Conservation (phyloP, 148 eudicot species). For the Rhododendron griersonianum region DNA sequence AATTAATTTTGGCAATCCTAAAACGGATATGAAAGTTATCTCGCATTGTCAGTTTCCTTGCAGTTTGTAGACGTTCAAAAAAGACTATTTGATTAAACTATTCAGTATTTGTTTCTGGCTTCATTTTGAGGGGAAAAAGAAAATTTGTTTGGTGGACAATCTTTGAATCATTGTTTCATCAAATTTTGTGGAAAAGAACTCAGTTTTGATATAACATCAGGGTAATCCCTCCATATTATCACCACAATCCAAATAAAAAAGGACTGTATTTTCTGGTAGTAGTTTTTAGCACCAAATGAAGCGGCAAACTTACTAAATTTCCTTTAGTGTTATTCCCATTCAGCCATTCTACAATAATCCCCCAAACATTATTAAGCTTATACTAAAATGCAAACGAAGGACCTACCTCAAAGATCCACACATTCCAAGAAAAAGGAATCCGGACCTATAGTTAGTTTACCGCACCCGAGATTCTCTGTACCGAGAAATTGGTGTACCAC, state of each 20-base stretch:
- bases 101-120: not conserved
- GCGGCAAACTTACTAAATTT: not conserved
- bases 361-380: not conserved
- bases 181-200: not conserved
- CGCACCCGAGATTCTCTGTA: not conserved
- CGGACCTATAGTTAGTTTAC: not conserved
- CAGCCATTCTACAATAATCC: not conserved
- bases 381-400: not conserved
- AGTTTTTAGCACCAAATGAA: not conserved
- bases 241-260: not conserved
- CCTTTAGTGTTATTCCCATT: not conserved
- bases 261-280: not conserved
- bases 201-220: not conserved
- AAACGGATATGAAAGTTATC: not conserved
- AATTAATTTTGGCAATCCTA: not conserved
- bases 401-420: not conserved
- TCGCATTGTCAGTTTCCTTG: not conserved
- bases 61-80: not conserved
- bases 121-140: not conserved
- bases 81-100: not conserved
- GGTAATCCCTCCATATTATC: not conserved
- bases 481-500: too few species aligned
- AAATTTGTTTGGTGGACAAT: not conserved
- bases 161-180: not conserved
- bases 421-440: not conserved